These are phyloP conservation scores for Mycena galopus DNA, from an alignment of 768 basidiomycete genomes.

Conservation along the genomic window DNA sequence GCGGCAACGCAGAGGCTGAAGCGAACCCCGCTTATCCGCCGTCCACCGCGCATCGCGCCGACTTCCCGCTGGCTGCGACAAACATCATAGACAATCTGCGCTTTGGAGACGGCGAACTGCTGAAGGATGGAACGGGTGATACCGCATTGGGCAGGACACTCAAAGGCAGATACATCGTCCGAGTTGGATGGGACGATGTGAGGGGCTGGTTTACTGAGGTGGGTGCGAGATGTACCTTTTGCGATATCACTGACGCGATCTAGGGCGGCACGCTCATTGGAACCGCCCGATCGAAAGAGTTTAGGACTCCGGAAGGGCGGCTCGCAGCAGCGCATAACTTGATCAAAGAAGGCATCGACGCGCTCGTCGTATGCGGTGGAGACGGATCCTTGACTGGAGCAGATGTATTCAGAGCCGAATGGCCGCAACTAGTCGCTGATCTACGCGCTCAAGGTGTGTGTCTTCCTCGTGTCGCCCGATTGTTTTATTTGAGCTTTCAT, in stretches of 20 bases:
- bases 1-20: conserved; percentile 77
- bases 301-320: conserved; percentile 91
- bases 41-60: conserved; percentile 21
- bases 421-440: conserved; percentile 86
- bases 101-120: conserved; percentile 83
- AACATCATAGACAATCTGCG: conserved; percentile 79
- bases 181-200: conserved; percentile 99
- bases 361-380: conserved; percentile 96
- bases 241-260: neutral
- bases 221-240: conserved; percentile 37
- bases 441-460: conserved; percentile 72
- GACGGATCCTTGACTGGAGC: conserved; percentile 98
- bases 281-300: conserved; percentile 88
- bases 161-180: conserved; percentile 92
- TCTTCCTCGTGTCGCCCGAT: neutral
- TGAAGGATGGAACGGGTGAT: conserved; percentile 88
- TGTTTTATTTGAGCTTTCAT: conserved; percentile 2
- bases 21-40: conserved; percentile 47
- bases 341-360: conserved; percentile 97
- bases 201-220: conserved; percentile 94
- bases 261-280: conserved; percentile 97
- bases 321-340: conserved; percentile 91
- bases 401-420: conserved; percentile 93
- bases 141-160: conserved; percentile 76
- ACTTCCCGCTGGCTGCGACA: conserved; percentile 30